phyloP scores from a whole-genome alignment of 768 basidiomycete species.

The Phaffia australis region DNA sequence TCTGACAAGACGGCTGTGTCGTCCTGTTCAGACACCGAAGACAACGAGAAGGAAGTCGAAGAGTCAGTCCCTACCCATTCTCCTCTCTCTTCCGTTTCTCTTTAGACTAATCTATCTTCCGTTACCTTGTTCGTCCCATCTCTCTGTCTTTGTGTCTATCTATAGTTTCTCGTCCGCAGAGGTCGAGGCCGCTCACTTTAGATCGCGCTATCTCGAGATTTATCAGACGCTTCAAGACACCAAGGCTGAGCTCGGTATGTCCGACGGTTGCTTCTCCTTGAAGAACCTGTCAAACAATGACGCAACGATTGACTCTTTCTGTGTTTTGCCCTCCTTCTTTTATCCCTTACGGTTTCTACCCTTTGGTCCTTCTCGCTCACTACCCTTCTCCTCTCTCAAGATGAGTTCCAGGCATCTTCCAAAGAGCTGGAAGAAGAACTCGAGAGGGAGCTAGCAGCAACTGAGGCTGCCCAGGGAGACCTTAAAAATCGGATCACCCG shows the following conservation, averaged over 20 bases:
- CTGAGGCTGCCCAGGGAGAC: constrained; percentile 33
- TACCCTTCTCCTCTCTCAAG: constrained; percentile 22
- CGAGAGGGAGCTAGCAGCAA: constrained; percentile 34
- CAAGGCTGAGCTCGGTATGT: constrained; percentile 24
- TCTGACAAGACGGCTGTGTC: no score
- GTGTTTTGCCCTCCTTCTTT: neutral
- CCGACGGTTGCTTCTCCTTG: neutral
- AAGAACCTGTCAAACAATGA: neutral
- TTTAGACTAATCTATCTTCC: neutral
- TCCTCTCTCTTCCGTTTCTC: neutral
- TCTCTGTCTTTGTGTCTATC: neutral
- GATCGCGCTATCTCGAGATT: constrained; percentile 9
- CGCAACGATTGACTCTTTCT: neutral
- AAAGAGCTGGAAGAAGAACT: constrained; percentile 38
- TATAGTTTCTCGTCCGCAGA: constrained; percentile 22
- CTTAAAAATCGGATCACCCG: constrained; percentile 31
- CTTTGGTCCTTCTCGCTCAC: neutral
- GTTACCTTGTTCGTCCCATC: neutral
- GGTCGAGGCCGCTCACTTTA: constrained; percentile 18
- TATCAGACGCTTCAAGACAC: constrained; percentile 21
- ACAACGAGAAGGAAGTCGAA: constrained; percentile 14
- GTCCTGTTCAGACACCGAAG: constrained; percentile 1
- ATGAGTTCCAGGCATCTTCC: constrained; percentile 36
- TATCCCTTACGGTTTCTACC: neutral
- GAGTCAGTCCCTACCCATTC: constrained; percentile 6